These are phyloP conservation scores for Austroboletus eburneus DNA, from an alignment of 768 basidiomycete species.

Conservation along the genomic window DNA sequence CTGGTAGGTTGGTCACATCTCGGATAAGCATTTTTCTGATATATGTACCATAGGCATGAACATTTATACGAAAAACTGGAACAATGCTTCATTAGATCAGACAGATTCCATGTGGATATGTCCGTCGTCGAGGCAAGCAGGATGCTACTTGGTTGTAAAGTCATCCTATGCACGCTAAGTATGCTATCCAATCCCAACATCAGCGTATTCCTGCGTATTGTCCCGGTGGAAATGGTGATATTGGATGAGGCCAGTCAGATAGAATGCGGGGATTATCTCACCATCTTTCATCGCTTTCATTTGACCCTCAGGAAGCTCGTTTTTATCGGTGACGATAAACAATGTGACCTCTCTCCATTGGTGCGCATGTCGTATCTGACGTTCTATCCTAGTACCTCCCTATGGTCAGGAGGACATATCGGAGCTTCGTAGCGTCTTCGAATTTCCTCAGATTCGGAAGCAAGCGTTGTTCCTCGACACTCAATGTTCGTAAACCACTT, in stretches of 20 bases:
- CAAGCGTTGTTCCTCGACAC: constrained; percentile 55
- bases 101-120: constrained; percentile 24
- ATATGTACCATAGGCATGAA: constrained; percentile 44
- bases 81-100: constrained; percentile 35
- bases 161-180: constrained; percentile 46
- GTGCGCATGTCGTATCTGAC: neutral
- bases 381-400: constrained; percentile 58
- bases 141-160: constrained; percentile 26
- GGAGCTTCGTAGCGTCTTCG: constrained; percentile 72
- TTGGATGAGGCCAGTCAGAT: constrained; percentile 50
- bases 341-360: constrained; percentile 22
- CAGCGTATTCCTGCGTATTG: constrained; percentile 15
- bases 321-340: constrained; percentile 38
- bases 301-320: constrained; percentile 32
- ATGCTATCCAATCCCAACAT: constrained; percentile 37
- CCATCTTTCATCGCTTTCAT: constrained; percentile 28
- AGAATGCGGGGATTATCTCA: constrained; percentile 38
- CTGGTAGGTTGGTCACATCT: constrained; percentile 32
- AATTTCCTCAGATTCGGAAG: constrained; percentile 52
- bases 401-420: constrained; percentile 67
- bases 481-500: constrained; percentile 52
- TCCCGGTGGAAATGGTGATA: constrained; percentile 37
- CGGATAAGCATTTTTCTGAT: neutral
- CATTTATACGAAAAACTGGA: constrained; percentile 40
- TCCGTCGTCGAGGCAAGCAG: constrained; percentile 15